phyloP scores from a whole-genome alignment of 306 rosid genomes.

The Herpetospermum pedunculosum region DNA sequence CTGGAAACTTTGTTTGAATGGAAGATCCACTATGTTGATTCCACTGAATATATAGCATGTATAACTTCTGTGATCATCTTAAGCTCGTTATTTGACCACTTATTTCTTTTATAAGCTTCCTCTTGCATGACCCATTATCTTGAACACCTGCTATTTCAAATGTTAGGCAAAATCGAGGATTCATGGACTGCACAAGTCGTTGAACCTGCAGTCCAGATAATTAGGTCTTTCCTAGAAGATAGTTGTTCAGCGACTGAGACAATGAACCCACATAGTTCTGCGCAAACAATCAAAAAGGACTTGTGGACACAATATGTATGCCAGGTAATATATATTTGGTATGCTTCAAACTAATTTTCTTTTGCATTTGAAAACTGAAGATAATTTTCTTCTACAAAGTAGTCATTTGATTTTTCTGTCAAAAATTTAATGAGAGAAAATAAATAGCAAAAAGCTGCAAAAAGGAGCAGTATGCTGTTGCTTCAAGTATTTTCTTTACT shows the following conservation, averaged over 20 bases:
- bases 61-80: slow-evolving; percentile 10
- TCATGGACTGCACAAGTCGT: slow-evolving; percentile 58
- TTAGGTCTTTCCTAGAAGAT: slow-evolving; percentile 41
- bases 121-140: background rate
- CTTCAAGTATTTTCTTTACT: background rate
- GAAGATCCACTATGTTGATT: slow-evolving; percentile 58
- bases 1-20: slow-evolving; percentile 62
- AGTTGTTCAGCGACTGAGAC: slow-evolving; percentile 15
- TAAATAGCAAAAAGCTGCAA: background rate
- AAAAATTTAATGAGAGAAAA: background rate
- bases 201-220: slow-evolving; percentile 38
- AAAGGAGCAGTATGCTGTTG: background rate
- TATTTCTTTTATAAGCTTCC: background rate
- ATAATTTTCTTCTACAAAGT: background rate
- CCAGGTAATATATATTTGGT: slow-evolving; percentile 32
- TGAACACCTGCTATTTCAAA: background rate
- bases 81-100: background rate
- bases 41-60: slow-evolving; percentile 65
- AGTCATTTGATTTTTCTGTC: background rate
- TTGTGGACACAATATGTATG: slow-evolving; percentile 82
- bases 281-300: slow-evolving; percentile 47
- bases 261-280: slow-evolving; percentile 18
- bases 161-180: slow-evolving; percentile 48
- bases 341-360: background rate
- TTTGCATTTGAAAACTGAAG: background rate